Base-by-base conservation (phyloP, 805 yeast species). In the Kodamaea kaohsiungensis region DNA sequence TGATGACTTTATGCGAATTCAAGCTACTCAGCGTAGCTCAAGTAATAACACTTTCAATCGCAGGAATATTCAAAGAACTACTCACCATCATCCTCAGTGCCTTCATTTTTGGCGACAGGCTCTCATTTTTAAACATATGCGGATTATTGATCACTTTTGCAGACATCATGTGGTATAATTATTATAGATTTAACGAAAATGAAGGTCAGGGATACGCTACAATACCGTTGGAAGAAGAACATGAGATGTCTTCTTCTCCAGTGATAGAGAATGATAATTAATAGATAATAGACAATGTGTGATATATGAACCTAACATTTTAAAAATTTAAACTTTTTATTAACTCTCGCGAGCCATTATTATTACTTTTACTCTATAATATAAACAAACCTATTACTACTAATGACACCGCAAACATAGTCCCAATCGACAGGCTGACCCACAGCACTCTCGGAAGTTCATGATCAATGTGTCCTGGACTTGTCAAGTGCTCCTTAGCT, bases 61-160 rank as follows among this genome's bases (percentile, higher is more conserved):
- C 96, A 0, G 99, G 99, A 1, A 89, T 95, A 15, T 89, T 93
- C 67, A 95, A 95, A 66, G 99, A 95, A 68, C 76, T 95, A 13
- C 74, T 92, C 47, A 95, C 99, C 0, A 91, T 95, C 39, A 78
- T 87, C 1, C 74, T 86, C 3, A 84, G 93, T 54, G 71, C 81
- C 33, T 58, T 90, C 4, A 77, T 92, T 1, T 89, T 91, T 68
- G 87, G 87, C 42, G 99, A 95, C 68, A 68, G 70, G 39, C 75
- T 95, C 49, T 83, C 88, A 7, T 64, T 79, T 16, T 68, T 89
- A 52, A 95, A 95, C 70, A 71, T 83, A 48, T 52, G 87, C 7
- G 99, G 99, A 0, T 78, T 95, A 63, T 58, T 80, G 0, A 71
- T 93, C 7, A 91, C 98, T 0, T 73, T 95, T 50, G 65, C 78